Evolutionary conservation across 441 rosid genomes (phyloP), one percentile per base, ranked within the genome.

Genomic region (Mallotus japonicus): DNA sequence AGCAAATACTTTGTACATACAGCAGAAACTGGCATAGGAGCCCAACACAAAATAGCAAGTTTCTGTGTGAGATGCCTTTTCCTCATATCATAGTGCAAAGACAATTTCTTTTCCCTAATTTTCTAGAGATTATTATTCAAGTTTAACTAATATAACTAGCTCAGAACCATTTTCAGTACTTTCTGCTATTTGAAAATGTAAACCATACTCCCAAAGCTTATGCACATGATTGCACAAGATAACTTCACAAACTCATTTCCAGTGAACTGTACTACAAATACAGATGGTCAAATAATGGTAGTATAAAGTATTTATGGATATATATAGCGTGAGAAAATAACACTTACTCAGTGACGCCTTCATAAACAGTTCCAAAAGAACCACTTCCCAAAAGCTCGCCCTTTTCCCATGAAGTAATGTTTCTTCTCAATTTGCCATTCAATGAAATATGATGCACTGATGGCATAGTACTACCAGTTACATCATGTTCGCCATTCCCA

Each of bases 351-450:
- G 83, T 75, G 64, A 74, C 64, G 60, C 82, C 87, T 76, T 84
- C 84, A 73, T 70, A 80, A 28, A 84, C 87, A 6, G 85, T 76
- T 47, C 87, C 87, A 63, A 82, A 82, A n/a, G 84, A 80, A 10
- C 87, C 87, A 51, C 85, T 76, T 34, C 87, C 84, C 75, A 82
- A 65, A 17, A 59, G 77, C 24, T 69, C 76, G 56, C 87, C 84
- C 79, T 84, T 82, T 53, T 76, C 78, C 87, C 87, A 84, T 2
- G 79, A 78, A n/a, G 12, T 42, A 50, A 84, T 80, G 10, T 12
- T 73, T 55, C 76, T 70, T 66, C 73, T 75, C 51, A 79, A 47
- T 51, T 75, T 77, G 67, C 76, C 81, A 73, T 73, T 70, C 0
- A 76, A 74, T 24, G 47, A 28, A 28, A 28, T 28, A 28, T 28